Evolutionary conservation across 2,329 filamentous ascomycete species (phyloP), one percentile per base, ranked within the genome.

Genomic region (Mycosphaerella sp.): DNA sequence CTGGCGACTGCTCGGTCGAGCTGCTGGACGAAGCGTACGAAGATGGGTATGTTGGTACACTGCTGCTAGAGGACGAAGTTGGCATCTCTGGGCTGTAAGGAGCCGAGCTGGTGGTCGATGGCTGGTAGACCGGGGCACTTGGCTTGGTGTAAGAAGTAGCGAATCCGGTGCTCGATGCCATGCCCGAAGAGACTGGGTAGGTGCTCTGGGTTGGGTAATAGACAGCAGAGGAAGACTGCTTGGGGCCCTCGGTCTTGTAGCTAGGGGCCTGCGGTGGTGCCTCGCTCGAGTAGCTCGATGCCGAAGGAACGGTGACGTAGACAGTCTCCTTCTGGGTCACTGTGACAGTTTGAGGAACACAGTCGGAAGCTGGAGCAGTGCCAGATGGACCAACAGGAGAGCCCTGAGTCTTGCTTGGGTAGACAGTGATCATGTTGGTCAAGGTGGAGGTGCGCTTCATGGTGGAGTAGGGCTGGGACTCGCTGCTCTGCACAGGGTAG

Each of bases 371-470:
- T 32, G 54, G 47, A 34, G 58, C 57, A 26, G 53, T 42, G 50
- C 51, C 52, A 29, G 45, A 38, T 34, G 48, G 44, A 4, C 34
- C 34, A 49, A 56, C 48, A 21, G 57, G 53, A 48, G 53, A 44
- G 39, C 39, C 56, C 23, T 45, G 45, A 45, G 56, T 54, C 46
- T 56, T 54, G 32, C 54, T 55, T 32, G 66, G 64, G 61, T 63
- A 66, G 55, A 70, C 67, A 23, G 68, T 70, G 59, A 70, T 59
- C 58, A 59, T 61, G 61, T 64, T 66, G 56, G 65, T 68, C 34
- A 65, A 55, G 47, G 67, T 69, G 9, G 67, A 69, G 55, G 68
- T 70, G 14, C 60, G 62, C 45, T 60, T 49, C 54, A 66, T 49
- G n/a, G 59, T 62, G 9, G 63, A 66, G 53, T 59, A 59, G 40